Evolutionary conservation across 1,139 yeast genomes (phyloP), one percentile per base, ranked within the genome.

Genomic region (Meyerozyma carpophila): DNA sequence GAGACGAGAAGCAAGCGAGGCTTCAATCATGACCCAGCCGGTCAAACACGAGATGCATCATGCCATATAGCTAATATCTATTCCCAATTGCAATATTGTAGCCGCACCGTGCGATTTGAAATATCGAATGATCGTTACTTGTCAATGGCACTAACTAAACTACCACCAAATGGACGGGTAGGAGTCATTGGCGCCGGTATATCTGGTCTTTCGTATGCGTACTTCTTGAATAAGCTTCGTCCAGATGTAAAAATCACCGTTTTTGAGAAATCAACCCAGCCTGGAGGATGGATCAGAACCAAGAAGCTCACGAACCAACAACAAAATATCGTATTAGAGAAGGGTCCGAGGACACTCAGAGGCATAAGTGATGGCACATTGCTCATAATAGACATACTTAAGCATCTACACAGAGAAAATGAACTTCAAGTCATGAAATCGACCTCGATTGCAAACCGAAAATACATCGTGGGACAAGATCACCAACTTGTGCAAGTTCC

Each of bases 121-220:
- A 9, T 34, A 32, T 32, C 36, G 36, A 11, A 14, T 16, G 36
- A 32, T 32, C 3, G 18, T 32, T 9, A 32, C n/a, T 9, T 10
- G 29, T 27, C 6, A 27, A 41, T 36, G 32, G 11, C 14, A 8
- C 14, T 25, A 11, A 21, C 41, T 2, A 32, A 14, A 16, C 18
- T 55, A 25, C 61, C 59, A 6, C 53, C 45, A 7, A 65, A 68
- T 44, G 76, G 79, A 4, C 62, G 55, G 27, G 80, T 84, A 2
- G 89, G 82, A 1, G 83, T 91, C 1, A 59, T 89, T 3, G 98
- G 98, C 0, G 86, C 87, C 0, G 98, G 98, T 0, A 76, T 91
- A 3, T 84, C 96, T 1, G 98, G 98, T 0, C 70, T 93, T 4
- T 70, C 93, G 2, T 82, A 79, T 53, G 84, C 94, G 0, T 90